Evolutionary conservation across 345 rosid species (phyloP).

Genomic region (Populus nigra): DNA sequence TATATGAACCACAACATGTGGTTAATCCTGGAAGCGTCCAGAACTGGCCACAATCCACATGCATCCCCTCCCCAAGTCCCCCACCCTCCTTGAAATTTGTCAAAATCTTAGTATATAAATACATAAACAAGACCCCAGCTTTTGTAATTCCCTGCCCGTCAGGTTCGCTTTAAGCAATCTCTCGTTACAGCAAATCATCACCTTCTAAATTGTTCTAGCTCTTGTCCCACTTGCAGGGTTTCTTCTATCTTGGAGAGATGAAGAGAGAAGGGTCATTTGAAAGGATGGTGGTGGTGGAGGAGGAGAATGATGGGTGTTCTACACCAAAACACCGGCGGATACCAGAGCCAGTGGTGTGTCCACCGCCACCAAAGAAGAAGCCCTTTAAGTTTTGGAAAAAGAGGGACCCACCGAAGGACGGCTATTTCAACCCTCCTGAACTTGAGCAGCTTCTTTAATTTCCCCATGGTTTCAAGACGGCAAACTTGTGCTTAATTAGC

Average conservation of each 20-base stretch:
- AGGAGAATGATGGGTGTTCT: constrained; percentile 15
- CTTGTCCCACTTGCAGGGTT: too few species aligned
- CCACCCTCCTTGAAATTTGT: not conserved
- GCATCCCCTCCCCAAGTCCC: not conserved
- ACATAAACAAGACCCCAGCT: too few species aligned
- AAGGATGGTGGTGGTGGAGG: not conserved
- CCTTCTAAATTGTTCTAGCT: too few species aligned
- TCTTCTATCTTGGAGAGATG: not conserved
- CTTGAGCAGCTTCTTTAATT: constrained; percentile 31
- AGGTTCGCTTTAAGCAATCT: not conserved
- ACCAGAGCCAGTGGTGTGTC: constrained; percentile 20
- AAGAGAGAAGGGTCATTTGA: not conserved
- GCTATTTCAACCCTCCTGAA: constrained; percentile 35
- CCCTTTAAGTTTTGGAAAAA: constrained; percentile 16
- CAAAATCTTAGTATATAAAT: not conserved
- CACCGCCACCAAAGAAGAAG: constrained; percentile 42
- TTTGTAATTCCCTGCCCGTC: not conserved
- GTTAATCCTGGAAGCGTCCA: constrained; percentile 4
- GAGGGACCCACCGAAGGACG: constrained; percentile 26
- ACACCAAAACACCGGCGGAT: constrained; percentile 38
- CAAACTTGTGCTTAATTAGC: constrained; percentile 5
- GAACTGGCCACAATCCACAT: constrained; percentile 20
- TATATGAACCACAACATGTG: constrained; percentile 6
- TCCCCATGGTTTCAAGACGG: constrained; percentile 8
- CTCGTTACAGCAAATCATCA: too few species aligned